These are phyloP conservation scores for Psidium guajava DNA, from an alignment of 345 rosid genomes.

Conservation along the genomic window DNA sequence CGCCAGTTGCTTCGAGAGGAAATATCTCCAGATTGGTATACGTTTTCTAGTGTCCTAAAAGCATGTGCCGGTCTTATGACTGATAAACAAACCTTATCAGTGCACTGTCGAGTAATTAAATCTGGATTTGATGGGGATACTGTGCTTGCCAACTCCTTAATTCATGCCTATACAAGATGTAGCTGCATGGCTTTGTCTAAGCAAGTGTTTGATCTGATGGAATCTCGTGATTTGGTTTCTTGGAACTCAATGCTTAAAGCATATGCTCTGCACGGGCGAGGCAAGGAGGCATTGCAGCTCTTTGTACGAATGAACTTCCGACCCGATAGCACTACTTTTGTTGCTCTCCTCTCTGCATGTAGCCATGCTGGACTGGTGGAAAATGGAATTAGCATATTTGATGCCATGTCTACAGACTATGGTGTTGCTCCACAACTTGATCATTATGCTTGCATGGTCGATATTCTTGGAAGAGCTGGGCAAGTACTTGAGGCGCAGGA, in stretches of 20 bases:
- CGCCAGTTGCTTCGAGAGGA: constrained; percentile 34
- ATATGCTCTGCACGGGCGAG: constrained; percentile 70
- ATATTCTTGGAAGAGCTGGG: constrained; percentile 79
- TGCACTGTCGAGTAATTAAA: constrained; percentile 59
- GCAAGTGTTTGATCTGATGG: constrained; percentile 61
- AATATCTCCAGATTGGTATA: constrained; percentile 59
- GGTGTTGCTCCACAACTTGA: constrained; percentile 53
- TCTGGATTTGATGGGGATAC: constrained; percentile 49
- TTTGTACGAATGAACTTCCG: constrained; percentile 44
- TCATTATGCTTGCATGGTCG: constrained; percentile 81
- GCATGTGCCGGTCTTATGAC: constrained; percentile 75
- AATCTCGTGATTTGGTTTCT: constrained; percentile 39
- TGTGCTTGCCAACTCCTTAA: constrained; percentile 58
- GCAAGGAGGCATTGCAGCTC: constrained; percentile 47
- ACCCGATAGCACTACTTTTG: constrained; percentile 72
- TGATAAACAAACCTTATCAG: constrained; percentile 36
- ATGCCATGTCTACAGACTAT: constrained; percentile 39
- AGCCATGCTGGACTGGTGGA: constrained; percentile 81
- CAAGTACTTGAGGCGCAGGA: constrained; percentile 50
- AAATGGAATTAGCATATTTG: constrained; percentile 54
- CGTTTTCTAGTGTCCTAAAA: constrained; percentile 66
- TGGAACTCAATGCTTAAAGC: constrained; percentile 94
- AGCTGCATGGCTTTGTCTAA: constrained; percentile 52
- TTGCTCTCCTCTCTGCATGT: constrained; percentile 75
- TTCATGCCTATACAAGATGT: constrained; percentile 81